Percentiles rank a stretch among this genome's conserved stretches.
Evolutionary conservation across 176 grass and related monocot species (phyloP).

Genomic region (Luzula sylvatica): DNA sequence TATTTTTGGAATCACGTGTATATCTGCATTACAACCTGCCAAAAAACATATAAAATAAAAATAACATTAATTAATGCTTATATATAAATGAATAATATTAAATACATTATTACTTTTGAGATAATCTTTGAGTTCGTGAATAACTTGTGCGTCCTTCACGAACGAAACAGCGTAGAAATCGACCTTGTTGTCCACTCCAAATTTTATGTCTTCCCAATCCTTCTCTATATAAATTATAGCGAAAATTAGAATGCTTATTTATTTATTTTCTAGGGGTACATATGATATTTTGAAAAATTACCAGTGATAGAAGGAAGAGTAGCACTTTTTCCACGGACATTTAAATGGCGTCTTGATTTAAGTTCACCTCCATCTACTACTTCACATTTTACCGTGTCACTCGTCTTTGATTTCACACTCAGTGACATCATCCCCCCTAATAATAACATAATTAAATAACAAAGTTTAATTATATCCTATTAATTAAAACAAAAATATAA

Average conservation of each 20-base stretch:
- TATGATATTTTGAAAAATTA: too few relatives aligned
- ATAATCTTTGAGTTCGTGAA: conserved; percentile 87
- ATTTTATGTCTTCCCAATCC: conserved; percentile 99
- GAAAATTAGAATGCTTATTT: neutral
- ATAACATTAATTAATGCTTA: conserved; percentile 17
- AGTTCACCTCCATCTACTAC: conserved; percentile 92
- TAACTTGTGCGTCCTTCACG: conserved; percentile 86
- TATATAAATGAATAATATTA: neutral
- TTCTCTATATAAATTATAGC: conserved; percentile 50
- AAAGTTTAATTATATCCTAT: neutral
- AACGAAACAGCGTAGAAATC: conserved; percentile 99
- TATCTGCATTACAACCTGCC: conserved; percentile 72
- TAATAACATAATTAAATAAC: conserved; percentile 5
- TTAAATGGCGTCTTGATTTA: conserved; percentile 93
- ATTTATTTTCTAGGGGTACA: neutral
- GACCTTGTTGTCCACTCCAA: conserved; percentile 80
- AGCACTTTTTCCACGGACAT: conserved; percentile 92
- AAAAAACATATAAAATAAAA: conserved; percentile 21
- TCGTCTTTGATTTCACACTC: conserved; percentile 62
- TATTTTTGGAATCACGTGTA: conserved; percentile 93
- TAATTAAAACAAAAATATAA: conserved; percentile 12
- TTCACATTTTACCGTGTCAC: conserved; percentile 71
- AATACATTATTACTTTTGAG: conserved; percentile 59
- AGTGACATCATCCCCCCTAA: conserved; percentile 99
- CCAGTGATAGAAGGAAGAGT: conserved; percentile 95